Conservation (phyloP, 306 rosid genomes). For the Cucurbita maxima region DNA sequence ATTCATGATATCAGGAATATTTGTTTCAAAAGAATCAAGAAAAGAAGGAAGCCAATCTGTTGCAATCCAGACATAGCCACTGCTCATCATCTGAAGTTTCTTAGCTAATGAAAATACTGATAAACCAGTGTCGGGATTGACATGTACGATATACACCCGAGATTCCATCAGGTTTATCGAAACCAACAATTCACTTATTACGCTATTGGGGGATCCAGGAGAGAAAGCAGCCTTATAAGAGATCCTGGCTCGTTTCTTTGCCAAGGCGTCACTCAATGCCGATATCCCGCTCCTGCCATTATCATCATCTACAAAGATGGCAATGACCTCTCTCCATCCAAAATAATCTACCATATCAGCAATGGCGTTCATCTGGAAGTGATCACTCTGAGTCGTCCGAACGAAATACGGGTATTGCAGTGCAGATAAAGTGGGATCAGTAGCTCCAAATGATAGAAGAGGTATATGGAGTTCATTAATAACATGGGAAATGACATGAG, state of each 20-base stretch:
- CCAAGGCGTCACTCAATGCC: constrained; percentile 51
- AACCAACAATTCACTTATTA: constrained; percentile 32
- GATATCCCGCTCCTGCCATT: constrained; percentile 70
- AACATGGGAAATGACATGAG: constrained; percentile 81
- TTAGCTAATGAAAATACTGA: constrained; percentile 39
- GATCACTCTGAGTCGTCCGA: constrained; percentile 68
- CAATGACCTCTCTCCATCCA: constrained; percentile 70
- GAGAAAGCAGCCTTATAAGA: constrained; percentile 62
- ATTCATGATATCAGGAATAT: constrained; percentile 29
- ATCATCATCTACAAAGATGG: constrained; percentile 78
- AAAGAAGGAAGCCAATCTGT: constrained; percentile 84
- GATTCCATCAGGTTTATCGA: constrained; percentile 79
- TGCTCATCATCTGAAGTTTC: constrained; percentile 41
- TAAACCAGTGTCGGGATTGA: constrained; percentile 79
- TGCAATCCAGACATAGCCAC: constrained; percentile 75
- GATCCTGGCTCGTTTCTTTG: constrained; percentile 55
- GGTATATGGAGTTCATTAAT: constrained; percentile 81
- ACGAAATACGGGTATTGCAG: constrained; percentile 68
- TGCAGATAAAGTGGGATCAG: constrained; percentile 71
- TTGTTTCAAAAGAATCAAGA: constrained; percentile 37
- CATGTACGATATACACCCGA: constrained; percentile 76
- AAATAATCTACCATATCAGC: constrained; percentile 52
- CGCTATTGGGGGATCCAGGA: constrained; percentile 24
- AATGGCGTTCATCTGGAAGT: constrained; percentile 66
- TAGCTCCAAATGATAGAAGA: constrained; percentile 74